Evolutionary conservation across 306 rosid species (phyloP).

Genomic region (Prunus mongolica): DNA sequence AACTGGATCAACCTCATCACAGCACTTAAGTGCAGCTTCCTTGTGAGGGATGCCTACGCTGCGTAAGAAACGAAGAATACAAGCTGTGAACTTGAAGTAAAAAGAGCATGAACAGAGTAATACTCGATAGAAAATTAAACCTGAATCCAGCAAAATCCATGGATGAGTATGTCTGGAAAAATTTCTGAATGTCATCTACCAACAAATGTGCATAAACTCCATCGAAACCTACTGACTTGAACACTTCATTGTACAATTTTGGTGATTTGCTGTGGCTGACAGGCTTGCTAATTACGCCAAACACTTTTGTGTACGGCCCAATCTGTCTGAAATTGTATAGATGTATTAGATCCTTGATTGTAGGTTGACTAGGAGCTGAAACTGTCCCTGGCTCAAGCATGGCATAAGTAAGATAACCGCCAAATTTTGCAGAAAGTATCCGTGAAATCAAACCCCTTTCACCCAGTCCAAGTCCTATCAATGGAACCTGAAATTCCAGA

Average conservation of each 20-base stretch:
- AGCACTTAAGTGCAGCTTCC: constrained; percentile 67
- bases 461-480: constrained; percentile 89
- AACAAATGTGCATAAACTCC: constrained; percentile 72
- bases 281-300: constrained; percentile 87
- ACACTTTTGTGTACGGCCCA: constrained; percentile 76
- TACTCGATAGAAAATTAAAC: constrained; percentile 30
- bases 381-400: constrained; percentile 70
- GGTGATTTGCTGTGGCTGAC: constrained; percentile 93
- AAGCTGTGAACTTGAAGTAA: constrained; percentile 4
- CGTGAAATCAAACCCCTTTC: constrained; percentile 83
- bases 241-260: constrained; percentile 56
- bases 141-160: constrained; percentile 88
- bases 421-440: constrained; percentile 85
- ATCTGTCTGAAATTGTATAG: constrained; percentile 68
- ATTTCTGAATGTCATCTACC: constrained; percentile 78
- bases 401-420: constrained; percentile 86
- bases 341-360: constrained; percentile 63
- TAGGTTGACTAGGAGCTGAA: constrained; percentile 96
- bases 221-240: constrained; percentile 68
- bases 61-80: constrained; percentile 27
- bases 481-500: constrained; percentile 67
- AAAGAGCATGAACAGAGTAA: constrained; percentile 6
- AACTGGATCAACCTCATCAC: constrained; percentile 91
- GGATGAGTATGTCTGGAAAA: constrained; percentile 73
- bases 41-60: constrained; percentile 86